phyloP scores from a whole-genome alignment of 2,329 filamentous ascomycete genomes.

The Davidsoniella neocaledoniae region DNA sequence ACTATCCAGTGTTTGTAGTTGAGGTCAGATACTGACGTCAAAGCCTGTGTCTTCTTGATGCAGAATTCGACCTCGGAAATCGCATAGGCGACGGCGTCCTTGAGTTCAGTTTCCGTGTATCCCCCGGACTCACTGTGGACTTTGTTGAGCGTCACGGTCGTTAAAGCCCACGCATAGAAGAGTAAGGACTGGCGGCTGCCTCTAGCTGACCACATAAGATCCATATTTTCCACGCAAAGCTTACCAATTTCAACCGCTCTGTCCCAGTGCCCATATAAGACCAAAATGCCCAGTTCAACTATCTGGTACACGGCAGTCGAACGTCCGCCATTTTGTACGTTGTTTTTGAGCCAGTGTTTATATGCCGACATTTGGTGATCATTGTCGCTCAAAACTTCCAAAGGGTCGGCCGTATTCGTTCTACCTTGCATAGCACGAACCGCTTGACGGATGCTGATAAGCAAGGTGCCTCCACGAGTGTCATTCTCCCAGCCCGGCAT shows the following conservation, averaged over 20 bases:
- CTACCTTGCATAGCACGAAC: slow-evolving; percentile 60
- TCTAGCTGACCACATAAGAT: slow-evolving; percentile 40
- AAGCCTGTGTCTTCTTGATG: slow-evolving; percentile 41
- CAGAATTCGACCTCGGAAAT: slow-evolving; percentile 37
- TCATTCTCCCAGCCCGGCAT: slow-evolving; percentile 56
- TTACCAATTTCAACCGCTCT: slow-evolving; percentile 40
- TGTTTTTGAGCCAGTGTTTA: slow-evolving; percentile 39
- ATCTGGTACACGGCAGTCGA: slow-evolving; percentile 53
- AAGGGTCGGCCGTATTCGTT: slow-evolving; percentile 34
- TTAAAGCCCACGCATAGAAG: slow-evolving; percentile 42
- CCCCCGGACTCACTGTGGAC: slow-evolving; percentile 28
- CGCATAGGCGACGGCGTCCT: slow-evolving; percentile 28
- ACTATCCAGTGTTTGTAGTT: slow-evolving; percentile 58
- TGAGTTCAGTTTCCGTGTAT: slow-evolving; percentile 2
- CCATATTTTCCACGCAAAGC: slow-evolving; percentile 28
- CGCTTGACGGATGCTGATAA: slow-evolving; percentile 49
- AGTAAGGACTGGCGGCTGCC: slow-evolving; percentile 40
- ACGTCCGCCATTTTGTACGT: slow-evolving; percentile 41
- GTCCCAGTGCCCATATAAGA: slow-evolving; percentile 46
- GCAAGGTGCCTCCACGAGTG: slow-evolving; percentile 51
- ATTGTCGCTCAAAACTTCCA: slow-evolving; percentile 49
- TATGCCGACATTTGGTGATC: slow-evolving; percentile 43
- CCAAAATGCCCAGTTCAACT: slow-evolving; percentile 45
- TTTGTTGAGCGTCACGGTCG: slow-evolving; percentile 32
- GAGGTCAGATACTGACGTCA: slow-evolving; percentile 42